These are phyloP conservation scores for Trametes pubescens DNA, from an alignment of 1,284 basidiomycete species.

Conservation along the genomic window DNA sequence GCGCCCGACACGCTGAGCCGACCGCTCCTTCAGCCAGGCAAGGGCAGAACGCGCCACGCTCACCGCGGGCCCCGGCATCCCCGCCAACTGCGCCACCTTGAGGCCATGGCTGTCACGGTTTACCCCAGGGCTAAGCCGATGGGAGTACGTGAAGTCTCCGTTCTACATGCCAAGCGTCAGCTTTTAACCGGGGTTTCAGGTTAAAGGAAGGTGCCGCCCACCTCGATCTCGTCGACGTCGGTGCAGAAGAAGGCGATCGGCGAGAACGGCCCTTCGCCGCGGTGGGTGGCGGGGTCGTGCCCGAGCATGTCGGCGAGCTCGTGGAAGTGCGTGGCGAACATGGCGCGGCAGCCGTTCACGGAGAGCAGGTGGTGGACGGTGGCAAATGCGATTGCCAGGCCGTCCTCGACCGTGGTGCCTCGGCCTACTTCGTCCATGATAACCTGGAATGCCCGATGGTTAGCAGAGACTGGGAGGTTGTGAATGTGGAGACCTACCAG, in stretches of 20 bases:
- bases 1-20: slow-evolving; percentile 30
- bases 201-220: slow-evolving; percentile 46
- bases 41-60: slow-evolving; percentile 64
- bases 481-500: slow-evolving; percentile 60
- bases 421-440: slow-evolving; percentile 98
- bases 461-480: neutral
- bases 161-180: slow-evolving; percentile 52
- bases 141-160: slow-evolving; percentile 84
- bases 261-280: slow-evolving; percentile 56
- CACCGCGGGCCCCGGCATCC: slow-evolving; percentile 77
- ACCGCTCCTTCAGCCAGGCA: slow-evolving; percentile 45
- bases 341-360: slow-evolving; percentile 79
- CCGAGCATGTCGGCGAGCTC: slow-evolving; percentile 90
- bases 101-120: slow-evolving; percentile 94
- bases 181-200: too few species aligned
- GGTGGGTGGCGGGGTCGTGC: slow-evolving; percentile 51
- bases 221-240: slow-evolving; percentile 79
- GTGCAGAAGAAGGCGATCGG: slow-evolving; percentile 90
- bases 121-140: slow-evolving; percentile 82
- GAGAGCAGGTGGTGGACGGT: slow-evolving; percentile 84
- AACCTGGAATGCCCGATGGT: slow-evolving; percentile 59
- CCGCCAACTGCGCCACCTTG: slow-evolving; percentile 89
- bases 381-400: slow-evolving; percentile 93
- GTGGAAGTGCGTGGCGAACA: slow-evolving; percentile 98
- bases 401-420: slow-evolving; percentile 93